A percentile compares a stretch with the other conserved stretches of the same genome.
Conservation (phyloP, 768 basidiomycete species). For the Agaricus subrufescens region DNA sequence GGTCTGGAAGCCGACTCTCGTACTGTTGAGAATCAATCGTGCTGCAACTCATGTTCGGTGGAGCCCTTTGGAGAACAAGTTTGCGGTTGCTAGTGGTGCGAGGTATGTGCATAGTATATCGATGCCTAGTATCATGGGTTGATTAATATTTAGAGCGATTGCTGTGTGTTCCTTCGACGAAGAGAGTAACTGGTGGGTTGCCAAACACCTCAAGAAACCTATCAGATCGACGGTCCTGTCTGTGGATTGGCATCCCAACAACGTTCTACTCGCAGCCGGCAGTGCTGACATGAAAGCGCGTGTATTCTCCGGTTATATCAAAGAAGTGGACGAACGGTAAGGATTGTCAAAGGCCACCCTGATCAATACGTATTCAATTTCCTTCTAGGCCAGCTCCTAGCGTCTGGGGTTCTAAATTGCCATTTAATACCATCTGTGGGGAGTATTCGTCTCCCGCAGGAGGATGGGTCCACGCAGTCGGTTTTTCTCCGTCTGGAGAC, state of each 20-base stretch:
- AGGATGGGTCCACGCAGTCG: conserved; percentile 96
- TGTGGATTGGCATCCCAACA: conserved; percentile 99
- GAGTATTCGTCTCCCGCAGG: conserved; percentile 87
- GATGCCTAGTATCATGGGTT: neutral
- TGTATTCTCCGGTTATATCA: conserved; percentile 97
- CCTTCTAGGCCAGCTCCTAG: conserved; percentile 70
- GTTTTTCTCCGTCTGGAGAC: conserved; percentile 96
- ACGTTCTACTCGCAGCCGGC: conserved; percentile 95
- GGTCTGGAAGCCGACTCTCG: conserved; percentile 95
- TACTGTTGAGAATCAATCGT: conserved; percentile 89
- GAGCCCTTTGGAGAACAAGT: conserved; percentile 98
- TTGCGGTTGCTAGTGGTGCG: conserved; percentile 96
- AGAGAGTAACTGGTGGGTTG: conserved; percentile 99
- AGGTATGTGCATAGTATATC: conserved; percentile 44
- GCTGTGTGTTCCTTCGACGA: conserved; percentile 96
- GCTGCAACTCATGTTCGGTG: conserved; percentile 94
- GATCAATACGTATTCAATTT: neutral
- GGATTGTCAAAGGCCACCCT: conserved; percentile 13
- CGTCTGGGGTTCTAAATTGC: conserved; percentile 97
- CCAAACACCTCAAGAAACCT: conserved; percentile 95
- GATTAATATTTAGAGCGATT: conserved; percentile 60
- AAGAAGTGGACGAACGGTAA: conserved; percentile 92
- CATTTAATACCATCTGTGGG: conserved; percentile 96
- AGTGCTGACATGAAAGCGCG: conserved; percentile 97
- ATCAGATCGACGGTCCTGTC: conserved; percentile 91